Conservation (phyloP, 1,284 basidiomycete species). For the Boletus sp. region DNA sequence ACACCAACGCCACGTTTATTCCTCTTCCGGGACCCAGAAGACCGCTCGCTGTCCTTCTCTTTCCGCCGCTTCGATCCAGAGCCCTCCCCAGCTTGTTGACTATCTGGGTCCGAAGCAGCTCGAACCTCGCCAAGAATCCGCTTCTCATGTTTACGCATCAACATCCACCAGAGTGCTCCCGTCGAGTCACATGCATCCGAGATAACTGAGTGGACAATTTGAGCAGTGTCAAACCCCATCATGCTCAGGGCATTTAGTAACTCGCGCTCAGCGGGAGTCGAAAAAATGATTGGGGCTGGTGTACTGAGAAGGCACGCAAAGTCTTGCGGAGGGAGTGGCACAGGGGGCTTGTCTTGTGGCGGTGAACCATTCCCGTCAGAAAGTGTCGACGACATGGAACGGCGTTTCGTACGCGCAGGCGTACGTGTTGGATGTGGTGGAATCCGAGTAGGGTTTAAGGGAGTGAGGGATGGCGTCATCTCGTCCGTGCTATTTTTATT, state of each 20-base stretch:
- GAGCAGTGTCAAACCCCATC: slow-evolving; percentile 89
- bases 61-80: slow-evolving; percentile 29
- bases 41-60: slow-evolving; percentile 31
- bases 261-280: slow-evolving; percentile 76
- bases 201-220: slow-evolving; percentile 90
- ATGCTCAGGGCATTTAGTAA: slow-evolving; percentile 72
- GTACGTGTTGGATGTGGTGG: slow-evolving; percentile 76
- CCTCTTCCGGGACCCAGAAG: slow-evolving; percentile 21
- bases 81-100: slow-evolving; percentile 23
- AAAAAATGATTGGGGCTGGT: slow-evolving; percentile 79
- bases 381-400: slow-evolving; percentile 83
- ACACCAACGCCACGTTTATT: slow-evolving; percentile 24
- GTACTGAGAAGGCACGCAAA: slow-evolving; percentile 71
- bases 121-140: slow-evolving; percentile 41
- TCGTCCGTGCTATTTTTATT: slow-evolving; percentile 6
- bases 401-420: slow-evolving; percentile 89
- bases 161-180: slow-evolving; percentile 95
- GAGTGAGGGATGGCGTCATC: slow-evolving; percentile 5
- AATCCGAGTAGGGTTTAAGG: slow-evolving; percentile 34
- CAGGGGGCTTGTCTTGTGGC: slow-evolving; percentile 43
- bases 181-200: slow-evolving; percentile 90
- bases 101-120: slow-evolving; percentile 29
- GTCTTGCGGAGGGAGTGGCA: slow-evolving; percentile 50
- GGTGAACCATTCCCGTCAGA: slow-evolving; percentile 57
- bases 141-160: slow-evolving; percentile 76